phyloP scores from a whole-genome alignment of 2,329 filamentous ascomycete genomes.

The Aspergillus sclerotialis region DNA sequence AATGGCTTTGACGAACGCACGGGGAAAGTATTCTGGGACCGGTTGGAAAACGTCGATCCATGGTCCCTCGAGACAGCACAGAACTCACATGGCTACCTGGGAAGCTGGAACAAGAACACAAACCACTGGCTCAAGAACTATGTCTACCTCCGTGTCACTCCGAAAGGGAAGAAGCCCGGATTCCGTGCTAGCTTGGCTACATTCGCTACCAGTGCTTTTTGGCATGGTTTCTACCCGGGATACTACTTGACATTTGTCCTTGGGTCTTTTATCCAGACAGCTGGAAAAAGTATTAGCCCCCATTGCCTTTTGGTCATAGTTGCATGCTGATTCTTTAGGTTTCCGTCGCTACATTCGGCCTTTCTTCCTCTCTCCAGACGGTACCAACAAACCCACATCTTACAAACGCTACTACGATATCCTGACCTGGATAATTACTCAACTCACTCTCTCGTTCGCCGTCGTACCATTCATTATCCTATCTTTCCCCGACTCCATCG shows the following conservation, averaged over 20 bases:
- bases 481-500: slow-evolving; percentile 60
- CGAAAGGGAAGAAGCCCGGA: slow-evolving; percentile 89
- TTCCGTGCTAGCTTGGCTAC: slow-evolving; percentile 92
- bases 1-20: slow-evolving; percentile 83
- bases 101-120: slow-evolving; percentile 97
- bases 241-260: slow-evolving; percentile 91
- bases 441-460: slow-evolving; percentile 75
- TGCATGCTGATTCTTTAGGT: slow-evolving; percentile 48
- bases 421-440: slow-evolving; percentile 66
- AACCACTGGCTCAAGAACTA: slow-evolving; percentile 97
- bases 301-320: slow-evolving; percentile 2
- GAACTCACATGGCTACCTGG: slow-evolving; percentile 87
- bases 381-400: slow-evolving; percentile 58
- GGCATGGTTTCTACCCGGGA: slow-evolving; percentile 96
- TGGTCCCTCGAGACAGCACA: slow-evolving; percentile 82
- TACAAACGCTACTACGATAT: slow-evolving; percentile 84
- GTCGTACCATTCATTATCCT: slow-evolving; percentile 82
- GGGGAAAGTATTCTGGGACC: slow-evolving; percentile 81
- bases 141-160: slow-evolving; percentile 89
- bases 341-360: slow-evolving; percentile 83
- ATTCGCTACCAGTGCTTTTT: slow-evolving; percentile 88
- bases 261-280: slow-evolving; percentile 84
- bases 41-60: slow-evolving; percentile 82
- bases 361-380: slow-evolving; percentile 79
- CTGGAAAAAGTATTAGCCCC: slow-evolving; percentile 79